Conservation (phyloP, 2,329 filamentous ascomycete genomes). For the Fusarium acutatum region DNA sequence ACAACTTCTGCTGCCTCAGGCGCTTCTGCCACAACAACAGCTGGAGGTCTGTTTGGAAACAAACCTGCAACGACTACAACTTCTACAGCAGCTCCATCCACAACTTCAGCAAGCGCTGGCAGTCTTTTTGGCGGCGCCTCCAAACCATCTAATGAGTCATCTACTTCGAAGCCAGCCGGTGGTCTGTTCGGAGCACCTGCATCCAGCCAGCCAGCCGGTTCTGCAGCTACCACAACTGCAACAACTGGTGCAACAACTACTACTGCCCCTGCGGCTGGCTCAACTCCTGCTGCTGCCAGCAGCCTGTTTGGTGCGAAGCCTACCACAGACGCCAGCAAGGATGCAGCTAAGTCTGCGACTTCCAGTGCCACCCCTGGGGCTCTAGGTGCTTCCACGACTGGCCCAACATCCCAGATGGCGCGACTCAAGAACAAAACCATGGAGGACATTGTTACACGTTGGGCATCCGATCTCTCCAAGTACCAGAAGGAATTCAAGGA, state of each 20-base stretch:
- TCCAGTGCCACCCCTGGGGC: conserved; percentile 47
- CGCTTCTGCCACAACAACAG: conserved; percentile 42
- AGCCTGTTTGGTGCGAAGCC: conserved; percentile 48
- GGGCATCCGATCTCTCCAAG: conserved; percentile 93
- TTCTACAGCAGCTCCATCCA: conserved; percentile 41
- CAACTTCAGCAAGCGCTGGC: conserved; percentile 36
- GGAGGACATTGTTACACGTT: conserved; percentile 97
- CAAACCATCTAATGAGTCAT: conserved; percentile 32
- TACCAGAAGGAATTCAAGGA: conserved; percentile 97
- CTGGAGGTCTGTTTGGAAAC: conserved; percentile 46
- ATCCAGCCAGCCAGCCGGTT: conserved; percentile 28
- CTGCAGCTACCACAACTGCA: conserved; percentile 41
- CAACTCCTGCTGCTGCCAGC: conserved; percentile 44
- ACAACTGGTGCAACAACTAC: conserved; percentile 33
- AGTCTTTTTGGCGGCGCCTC: conserved; percentile 38
- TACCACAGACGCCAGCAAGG: conserved; percentile 42
- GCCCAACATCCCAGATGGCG: conserved; percentile 84
- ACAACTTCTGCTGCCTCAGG: conserved; percentile 42
- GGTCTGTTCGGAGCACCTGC: conserved; percentile 40
- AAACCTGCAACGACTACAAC: conserved; percentile 44
- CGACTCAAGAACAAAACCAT: conserved; percentile 98
- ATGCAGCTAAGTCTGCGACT: conserved; percentile 42
- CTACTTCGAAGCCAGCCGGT: conserved; percentile 35
- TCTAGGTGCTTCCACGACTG: conserved; percentile 78
- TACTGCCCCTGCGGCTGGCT: conserved; percentile 40